Evolutionary conservation across 306 rosid genomes (phyloP), one percentile per base, ranked within the genome.

Genomic region (Dalbergia cochinchinensis): DNA sequence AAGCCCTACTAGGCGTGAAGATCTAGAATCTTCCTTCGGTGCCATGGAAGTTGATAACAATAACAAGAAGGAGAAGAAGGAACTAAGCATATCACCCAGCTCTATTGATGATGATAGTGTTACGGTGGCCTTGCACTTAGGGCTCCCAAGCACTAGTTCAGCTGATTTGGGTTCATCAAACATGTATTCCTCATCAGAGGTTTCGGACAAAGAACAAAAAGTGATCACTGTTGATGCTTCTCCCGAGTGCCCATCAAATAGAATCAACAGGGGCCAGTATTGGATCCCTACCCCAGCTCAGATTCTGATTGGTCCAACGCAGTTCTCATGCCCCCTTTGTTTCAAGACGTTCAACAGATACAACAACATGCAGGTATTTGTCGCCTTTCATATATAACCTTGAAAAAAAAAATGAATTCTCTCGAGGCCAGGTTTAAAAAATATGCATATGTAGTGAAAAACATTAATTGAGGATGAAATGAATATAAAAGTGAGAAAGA

Each of bases 251-350:
- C 78, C 87, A 20, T 71, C 90, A 39, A 61, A 22, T 77, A 83
- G 86, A 58, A 90, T 92, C 77, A 87, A 86, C 69, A 87, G 87
- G 34, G 93, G 95, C 8, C 97, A 92, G 87, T 94, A 90, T 81
- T 94, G 98, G 98, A 94, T 94, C 90, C 98, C 98, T 50, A 91
- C 97, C 12, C 97, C 98, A 7, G 60, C 96, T 78, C 98, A 94
- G 83, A 94, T 94, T 83, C 82, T 92, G 64, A 94, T 92, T 55
- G 98, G 98, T 79, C 97, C 97, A 65, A 94, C 98, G 11, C 98
- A 89, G 82, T 94, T 92, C 70, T 89, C 97, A 58, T 94, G 98
- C 68, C 96, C 97, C 57, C 98, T 94, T 86, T 94, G 98, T 84
- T 92, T 87, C 92, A 94, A 94, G 83, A 92, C 98, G 57, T 94